These are phyloP conservation scores for Mytilinidion resinicola DNA, from an alignment of 495 filamentous ascomycete species.

Conservation along the genomic window DNA sequence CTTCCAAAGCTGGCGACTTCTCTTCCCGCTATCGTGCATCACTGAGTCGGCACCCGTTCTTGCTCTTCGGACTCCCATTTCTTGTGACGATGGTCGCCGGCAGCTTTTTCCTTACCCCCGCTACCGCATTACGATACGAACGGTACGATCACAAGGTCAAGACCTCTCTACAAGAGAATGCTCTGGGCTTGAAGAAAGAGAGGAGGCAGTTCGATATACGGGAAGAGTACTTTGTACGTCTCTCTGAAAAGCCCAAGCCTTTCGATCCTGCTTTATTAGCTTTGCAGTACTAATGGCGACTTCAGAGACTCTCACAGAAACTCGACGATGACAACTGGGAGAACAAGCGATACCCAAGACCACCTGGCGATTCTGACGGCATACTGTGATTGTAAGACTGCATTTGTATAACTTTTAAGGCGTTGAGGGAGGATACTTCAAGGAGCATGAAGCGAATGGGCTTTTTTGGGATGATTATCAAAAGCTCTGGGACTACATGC, in stretches of 20 bases:
- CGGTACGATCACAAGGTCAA: conserved; percentile 80
- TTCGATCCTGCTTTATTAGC: not conserved
- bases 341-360: conserved; percentile 80
- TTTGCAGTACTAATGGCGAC: not conserved
- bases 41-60: conserved; percentile 72
- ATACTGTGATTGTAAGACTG: conserved; percentile 40
- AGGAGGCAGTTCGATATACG: conserved; percentile 67
- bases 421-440: too few species aligned
- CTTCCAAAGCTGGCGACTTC: conserved; percentile 52
- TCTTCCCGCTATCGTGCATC: conserved; percentile 66
- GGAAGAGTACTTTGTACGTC: conserved; percentile 91
- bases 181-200: conserved; percentile 66
- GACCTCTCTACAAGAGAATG: conserved; percentile 75
- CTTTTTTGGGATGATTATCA: too few species aligned
- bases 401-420: too few species aligned
- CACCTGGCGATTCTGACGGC: conserved; percentile 85
- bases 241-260: not conserved
- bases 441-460: too few species aligned
- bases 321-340: conserved; percentile 89
- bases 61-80: conserved; percentile 95
- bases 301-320: conserved; percentile 77
- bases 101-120: conserved; percentile 89
- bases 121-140: conserved; percentile 89
- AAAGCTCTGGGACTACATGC: too few species aligned
- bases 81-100: conserved; percentile 86